A percentile compares a stretch with the other conserved stretches of the same genome.
These are phyloP conservation scores for Poteriospumella lacustris DNA, from an alignment of 108 stramenopile species.

Conservation along the genomic window DNA sequence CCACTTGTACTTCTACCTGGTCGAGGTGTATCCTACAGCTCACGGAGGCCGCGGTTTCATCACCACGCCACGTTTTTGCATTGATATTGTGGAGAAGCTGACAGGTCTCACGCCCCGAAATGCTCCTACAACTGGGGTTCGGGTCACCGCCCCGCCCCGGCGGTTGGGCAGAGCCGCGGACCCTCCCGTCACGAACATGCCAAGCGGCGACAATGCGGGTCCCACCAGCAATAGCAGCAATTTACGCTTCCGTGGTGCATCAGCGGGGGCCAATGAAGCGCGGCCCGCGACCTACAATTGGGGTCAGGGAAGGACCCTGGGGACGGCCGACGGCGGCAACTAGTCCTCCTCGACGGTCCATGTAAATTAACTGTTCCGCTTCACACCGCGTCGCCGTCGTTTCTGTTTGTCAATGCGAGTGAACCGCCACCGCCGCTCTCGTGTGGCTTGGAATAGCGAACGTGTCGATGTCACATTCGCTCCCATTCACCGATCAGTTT, in stretches of 20 bases:
- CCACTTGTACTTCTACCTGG: conserved; percentile 55
- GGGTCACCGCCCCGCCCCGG: not conserved
- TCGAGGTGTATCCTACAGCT: conserved; percentile 42
- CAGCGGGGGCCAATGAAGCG: not conserved
- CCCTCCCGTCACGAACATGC: not conserved
- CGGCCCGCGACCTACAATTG: conserved; percentile 4
- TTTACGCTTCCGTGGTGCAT: not conserved
- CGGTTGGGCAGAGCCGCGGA: not conserved
- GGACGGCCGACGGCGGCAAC: too few species aligned
- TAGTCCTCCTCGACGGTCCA: too few species aligned
- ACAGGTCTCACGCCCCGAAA: not conserved
- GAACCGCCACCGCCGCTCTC: too few species aligned
- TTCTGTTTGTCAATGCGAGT: too few species aligned
- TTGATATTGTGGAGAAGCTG: conserved; percentile 34
- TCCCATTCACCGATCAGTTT: too few species aligned
- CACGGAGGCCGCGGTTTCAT: conserved; percentile 46
- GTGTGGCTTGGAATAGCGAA: too few species aligned
- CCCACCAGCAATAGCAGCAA: too few species aligned
- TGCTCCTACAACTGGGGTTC: not conserved
- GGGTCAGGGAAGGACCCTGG: not conserved
- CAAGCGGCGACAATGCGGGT: not conserved
- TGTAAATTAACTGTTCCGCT: too few species aligned
- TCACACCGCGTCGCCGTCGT: too few species aligned
- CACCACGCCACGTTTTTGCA: conserved; percentile 40
- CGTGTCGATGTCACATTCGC: too few species aligned